Evolutionary conservation across 768 basidiomycete species (phyloP), one percentile per base, ranked within the genome.

Genomic region (Pulveroboletus sp.): DNA sequence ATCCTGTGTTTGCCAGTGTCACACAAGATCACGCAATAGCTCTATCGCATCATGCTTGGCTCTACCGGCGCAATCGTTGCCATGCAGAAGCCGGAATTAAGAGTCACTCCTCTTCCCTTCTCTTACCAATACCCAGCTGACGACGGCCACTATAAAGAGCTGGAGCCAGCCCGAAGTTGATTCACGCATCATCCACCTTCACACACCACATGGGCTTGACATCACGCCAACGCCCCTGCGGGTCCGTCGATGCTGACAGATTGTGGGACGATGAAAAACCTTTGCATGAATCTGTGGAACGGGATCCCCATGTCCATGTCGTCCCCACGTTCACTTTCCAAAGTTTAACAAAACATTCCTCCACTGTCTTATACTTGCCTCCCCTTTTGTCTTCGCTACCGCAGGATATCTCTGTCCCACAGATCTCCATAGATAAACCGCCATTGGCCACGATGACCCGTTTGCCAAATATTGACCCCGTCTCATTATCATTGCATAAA

Each of bases 381-480:
- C 93, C 90, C 3, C 75, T 93, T 14, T 75, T 94, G 17, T 93
- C 90, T 2, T 86, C 84, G 22, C 74, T 90, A 1, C 88, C 87
- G 10, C 65, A 68, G 22, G 66, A 68, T 27, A 52, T 77, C 31
- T 59, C 68, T 58, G 20, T 57, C 53, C 49, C 51, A 6, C 38
- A 39, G 0, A 12, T 73, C 41, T 54, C 65, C 6, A 45, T 60
- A 11, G 62, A 70, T 3, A 62, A 67, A 22, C 75, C 71, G 23
- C 78, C 82, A 1, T 68, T 80, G 51, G 63, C 77, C 9, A 92
- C 92, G 3, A 77, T 81, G 55, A 85, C 88, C 1, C 83, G 83
- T 22, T 73, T 96, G 8, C 93, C 94, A 0, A 72, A 86, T 57
- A 93, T 96, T 26, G 93, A 96, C 62, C 81, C 86, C 0, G 85